Conservation (phyloP, 495 filamentous ascomycete species). For the Penicillium atrosanguineum region DNA sequence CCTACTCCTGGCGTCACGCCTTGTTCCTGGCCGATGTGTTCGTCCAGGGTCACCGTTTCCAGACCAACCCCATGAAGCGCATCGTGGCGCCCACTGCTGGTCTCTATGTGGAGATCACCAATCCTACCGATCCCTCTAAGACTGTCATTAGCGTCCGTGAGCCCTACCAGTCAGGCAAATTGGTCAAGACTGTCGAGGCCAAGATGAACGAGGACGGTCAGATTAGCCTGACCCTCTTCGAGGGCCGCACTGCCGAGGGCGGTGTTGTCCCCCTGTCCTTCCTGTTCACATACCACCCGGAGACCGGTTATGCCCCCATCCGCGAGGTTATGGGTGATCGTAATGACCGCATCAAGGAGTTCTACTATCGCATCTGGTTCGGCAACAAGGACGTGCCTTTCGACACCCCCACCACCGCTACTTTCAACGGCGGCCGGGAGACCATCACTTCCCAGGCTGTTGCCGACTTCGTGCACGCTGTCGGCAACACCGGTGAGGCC, state of each 20-base stretch:
- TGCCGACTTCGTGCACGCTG: constrained; percentile 96
- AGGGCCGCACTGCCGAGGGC: constrained; percentile 80
- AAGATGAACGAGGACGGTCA: constrained; percentile 70
- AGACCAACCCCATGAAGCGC: constrained; percentile 91
- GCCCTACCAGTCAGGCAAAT: constrained; percentile 59
- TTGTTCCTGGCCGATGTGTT: constrained; percentile 95
- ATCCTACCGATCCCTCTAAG: constrained; percentile 73
- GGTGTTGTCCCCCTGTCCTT: constrained; percentile 77
- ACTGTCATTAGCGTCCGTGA: constrained; percentile 80
- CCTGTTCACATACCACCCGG: constrained; percentile 86
- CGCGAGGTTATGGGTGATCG: constrained; percentile 91
- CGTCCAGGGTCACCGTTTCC: constrained; percentile 93
- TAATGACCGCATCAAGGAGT: constrained; percentile 95
- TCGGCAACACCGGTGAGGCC: constrained; percentile 97
- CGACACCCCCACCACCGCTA: constrained; percentile 75
- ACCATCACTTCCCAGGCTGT: constrained; percentile 88
- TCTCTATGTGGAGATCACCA: constrained; percentile 80
- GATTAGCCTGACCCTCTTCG: constrained; percentile 82
- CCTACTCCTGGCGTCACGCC: constrained; percentile 90
- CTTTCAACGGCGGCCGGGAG: constrained; percentile 83
- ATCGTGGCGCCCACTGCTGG: constrained; percentile 83
- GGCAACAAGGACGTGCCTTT: constrained; percentile 82
- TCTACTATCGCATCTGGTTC: constrained; percentile 95
- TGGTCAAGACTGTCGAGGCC: constrained; percentile 82
- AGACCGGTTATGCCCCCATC: constrained; percentile 92